Conservation (phyloP, 225 moss, liverwort and hornwort genomes). For the Pseudoscleropodium purum region DNA sequence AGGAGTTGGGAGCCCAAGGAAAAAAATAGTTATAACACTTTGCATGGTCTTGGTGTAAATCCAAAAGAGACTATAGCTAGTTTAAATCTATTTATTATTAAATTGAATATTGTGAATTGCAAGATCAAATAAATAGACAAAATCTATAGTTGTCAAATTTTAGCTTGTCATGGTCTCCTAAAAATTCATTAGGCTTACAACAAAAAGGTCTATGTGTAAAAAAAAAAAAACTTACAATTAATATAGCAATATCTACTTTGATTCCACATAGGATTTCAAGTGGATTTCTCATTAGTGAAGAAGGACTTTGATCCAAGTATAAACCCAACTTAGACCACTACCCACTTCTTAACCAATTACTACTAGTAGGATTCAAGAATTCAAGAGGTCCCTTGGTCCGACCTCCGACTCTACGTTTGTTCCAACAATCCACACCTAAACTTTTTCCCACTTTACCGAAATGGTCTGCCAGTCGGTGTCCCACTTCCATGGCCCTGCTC, state of each 20-base stretch:
- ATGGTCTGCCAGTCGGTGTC: neutral
- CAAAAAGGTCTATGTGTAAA: accelerated
- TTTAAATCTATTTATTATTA: neutral
- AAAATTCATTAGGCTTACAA: accelerated
- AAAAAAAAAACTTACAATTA: accelerated
- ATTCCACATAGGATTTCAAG: neutral
- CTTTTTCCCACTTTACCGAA: neutral
- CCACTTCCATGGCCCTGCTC: neutral
- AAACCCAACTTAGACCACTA: neutral
- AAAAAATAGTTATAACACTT: neutral
- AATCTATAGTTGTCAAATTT: neutral
- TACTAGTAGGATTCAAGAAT: neutral
- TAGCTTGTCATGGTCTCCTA: accelerated
- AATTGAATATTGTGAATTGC: accelerated
- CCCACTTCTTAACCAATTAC: no score
- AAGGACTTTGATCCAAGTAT: neutral
- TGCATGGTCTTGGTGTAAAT: neutral
- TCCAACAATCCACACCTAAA: neutral
- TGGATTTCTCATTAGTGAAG: neutral
- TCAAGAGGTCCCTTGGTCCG: no score
- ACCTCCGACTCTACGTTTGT: no score
- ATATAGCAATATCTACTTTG: neutral
- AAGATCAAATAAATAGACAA: neutral
- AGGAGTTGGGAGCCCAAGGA: accelerated
- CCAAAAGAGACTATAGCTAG: accelerated